Conservation (phyloP, 371 early-diverging fungal species). For the Circinella umbellata region DNA sequence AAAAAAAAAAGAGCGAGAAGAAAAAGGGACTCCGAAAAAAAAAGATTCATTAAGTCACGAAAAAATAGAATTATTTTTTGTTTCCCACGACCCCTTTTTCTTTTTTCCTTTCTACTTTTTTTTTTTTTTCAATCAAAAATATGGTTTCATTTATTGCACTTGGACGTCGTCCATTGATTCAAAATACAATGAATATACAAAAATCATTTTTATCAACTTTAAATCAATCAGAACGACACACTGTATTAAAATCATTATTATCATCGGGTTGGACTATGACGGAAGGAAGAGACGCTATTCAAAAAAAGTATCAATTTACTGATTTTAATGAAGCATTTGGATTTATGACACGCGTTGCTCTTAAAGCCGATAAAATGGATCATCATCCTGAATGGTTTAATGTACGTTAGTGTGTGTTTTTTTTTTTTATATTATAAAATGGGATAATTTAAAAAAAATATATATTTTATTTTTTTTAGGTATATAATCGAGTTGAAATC, state of each 20-base stretch:
- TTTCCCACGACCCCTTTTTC: slow-evolving; percentile 10
- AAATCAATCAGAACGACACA: slow-evolving; percentile 54
- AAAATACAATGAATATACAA: background rate
- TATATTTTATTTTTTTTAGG: slow-evolving; percentile 39
- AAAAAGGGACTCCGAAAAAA: too few species aligned
- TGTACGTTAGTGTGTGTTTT: slow-evolving; percentile 44
- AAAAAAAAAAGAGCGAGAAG: too few species aligned
- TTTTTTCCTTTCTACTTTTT: background rate
- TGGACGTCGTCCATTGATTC: background rate
- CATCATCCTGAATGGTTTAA: slow-evolving; percentile 98
- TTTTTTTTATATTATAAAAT: too few species aligned
- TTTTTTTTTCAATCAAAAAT: background rate
- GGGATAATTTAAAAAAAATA: background rate
- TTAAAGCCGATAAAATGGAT: slow-evolving; percentile 88
- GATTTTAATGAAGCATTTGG: slow-evolving; percentile 91
- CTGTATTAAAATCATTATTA: slow-evolving; percentile 55
- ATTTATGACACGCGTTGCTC: slow-evolving; percentile 93
- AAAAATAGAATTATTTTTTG: background rate
- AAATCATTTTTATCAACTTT: slow-evolving; percentile 43
- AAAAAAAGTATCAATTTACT: slow-evolving; percentile 76
- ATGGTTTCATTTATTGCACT: background rate
- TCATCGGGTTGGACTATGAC: slow-evolving; percentile 67
- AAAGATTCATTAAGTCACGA: background rate
- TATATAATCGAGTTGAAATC: slow-evolving; percentile 90
- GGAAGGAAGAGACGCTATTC: slow-evolving; percentile 80